Percentiles rank a stretch among this genome's conserved stretches.
phyloP scores from a whole-genome alignment of 352 stramenopile genomes.

The Blastocystis sp. region DNA sequence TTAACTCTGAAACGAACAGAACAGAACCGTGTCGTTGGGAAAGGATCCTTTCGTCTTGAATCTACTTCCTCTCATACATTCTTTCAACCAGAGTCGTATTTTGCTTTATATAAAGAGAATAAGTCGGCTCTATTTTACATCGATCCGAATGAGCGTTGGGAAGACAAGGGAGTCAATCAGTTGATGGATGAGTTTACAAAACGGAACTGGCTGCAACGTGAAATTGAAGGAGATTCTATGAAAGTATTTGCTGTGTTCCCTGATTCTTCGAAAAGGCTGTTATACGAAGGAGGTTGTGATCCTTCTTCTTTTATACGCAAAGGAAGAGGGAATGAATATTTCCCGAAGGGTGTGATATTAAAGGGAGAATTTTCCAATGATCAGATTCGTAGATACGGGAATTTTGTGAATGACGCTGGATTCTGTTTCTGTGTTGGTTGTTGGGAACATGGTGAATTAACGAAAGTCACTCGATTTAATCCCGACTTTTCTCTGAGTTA shows the following conservation, averaged over 20 bases:
- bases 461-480: background rate
- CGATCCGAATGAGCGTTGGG: background rate
- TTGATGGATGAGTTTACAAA: background rate
- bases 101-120: background rate
- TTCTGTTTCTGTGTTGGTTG: background rate
- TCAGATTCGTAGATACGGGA: background rate
- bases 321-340: background rate
- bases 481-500: no score
- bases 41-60: background rate
- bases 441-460: background rate
- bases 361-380: background rate
- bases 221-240: background rate
- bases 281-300: constrained; percentile 10
- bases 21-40: background rate
- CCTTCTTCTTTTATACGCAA: background rate
- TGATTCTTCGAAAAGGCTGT: background rate
- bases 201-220: background rate
- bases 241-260: background rate
- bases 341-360: background rate
- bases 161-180: background rate
- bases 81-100: background rate
- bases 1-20: background rate
- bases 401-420: background rate
- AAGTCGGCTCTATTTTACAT: background rate
- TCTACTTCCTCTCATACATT: background rate